Evolutionary conservation across 352 stramenopile species (phyloP).

Genomic region (Thalassiosira mediterranea): DNA sequence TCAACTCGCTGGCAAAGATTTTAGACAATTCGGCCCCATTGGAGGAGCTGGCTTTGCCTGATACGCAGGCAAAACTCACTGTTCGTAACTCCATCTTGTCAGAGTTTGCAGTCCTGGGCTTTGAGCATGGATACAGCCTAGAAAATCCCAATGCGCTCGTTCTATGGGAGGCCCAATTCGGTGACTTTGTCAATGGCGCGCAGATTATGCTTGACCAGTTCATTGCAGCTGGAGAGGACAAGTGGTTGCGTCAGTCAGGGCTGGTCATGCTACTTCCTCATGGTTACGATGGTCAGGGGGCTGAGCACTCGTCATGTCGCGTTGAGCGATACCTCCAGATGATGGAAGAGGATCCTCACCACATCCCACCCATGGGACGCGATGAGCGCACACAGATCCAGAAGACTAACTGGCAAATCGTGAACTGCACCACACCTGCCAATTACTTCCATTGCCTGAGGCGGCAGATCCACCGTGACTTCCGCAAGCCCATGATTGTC

Average conservation of each 20-base stretch:
- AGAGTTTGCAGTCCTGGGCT: slow-evolving; percentile 95
- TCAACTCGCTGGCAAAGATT: slow-evolving; percentile 90
- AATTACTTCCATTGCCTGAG: slow-evolving; percentile 97
- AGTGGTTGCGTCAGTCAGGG: slow-evolving; percentile 95
- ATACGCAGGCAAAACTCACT: slow-evolving; percentile 91
- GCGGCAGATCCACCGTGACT: slow-evolving; percentile 94
- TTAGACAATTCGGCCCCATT: slow-evolving; percentile 73
- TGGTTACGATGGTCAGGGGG: slow-evolving; percentile 95
- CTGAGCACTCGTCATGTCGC: slow-evolving; percentile 94
- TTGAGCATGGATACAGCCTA: slow-evolving; percentile 93
- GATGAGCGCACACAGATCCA: slow-evolving; percentile 97
- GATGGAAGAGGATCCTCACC: slow-evolving; percentile 93
- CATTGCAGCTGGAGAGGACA: slow-evolving; percentile 94
- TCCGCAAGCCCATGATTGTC: slow-evolving; percentile 96
- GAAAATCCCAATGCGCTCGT: slow-evolving; percentile 95
- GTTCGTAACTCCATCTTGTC: slow-evolving; percentile 93
- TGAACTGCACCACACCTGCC: slow-evolving; percentile 95
- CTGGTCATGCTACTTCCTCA: slow-evolving; percentile 94
- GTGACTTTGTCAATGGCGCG: slow-evolving; percentile 95
- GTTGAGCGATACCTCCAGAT: slow-evolving; percentile 94
- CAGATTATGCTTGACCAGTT: slow-evolving; percentile 99
- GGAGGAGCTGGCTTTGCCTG: slow-evolving; percentile 71
- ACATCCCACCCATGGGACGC: slow-evolving; percentile 90
- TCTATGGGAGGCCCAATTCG: slow-evolving; percentile 98
- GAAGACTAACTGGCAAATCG: slow-evolving; percentile 95